A percentile compares a stretch with the other conserved stretches of the same genome.
phyloP scores from a whole-genome alignment of 1,139 yeast genomes.

The Yamadazyma trypodendri region DNA sequence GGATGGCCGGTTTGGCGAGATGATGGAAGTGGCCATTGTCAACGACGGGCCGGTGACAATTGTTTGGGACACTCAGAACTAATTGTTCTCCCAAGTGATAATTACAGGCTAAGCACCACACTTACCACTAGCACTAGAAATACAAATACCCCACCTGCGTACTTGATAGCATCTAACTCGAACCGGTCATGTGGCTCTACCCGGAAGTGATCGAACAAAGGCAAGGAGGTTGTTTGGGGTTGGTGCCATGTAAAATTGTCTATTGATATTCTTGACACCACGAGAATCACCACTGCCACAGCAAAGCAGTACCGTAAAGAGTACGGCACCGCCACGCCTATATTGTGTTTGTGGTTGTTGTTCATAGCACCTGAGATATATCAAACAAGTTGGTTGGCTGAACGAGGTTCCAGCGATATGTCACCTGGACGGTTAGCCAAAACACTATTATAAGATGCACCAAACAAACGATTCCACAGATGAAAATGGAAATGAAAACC shows the following conservation, averaged over 20 bases:
- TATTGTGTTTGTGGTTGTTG: neutral
- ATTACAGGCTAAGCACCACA: constrained; percentile 2
- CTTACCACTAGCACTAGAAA: constrained; percentile 2
- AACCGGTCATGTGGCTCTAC: constrained; percentile 26
- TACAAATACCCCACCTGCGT: constrained; percentile 18
- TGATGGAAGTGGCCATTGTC: constrained; percentile 88
- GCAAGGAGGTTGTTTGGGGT: constrained; percentile 1
- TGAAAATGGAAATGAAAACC: constrained; percentile 9
- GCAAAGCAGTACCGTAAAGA: constrained; percentile 4
- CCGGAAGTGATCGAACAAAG: constrained; percentile 17
- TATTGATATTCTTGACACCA: neutral
- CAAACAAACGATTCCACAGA: constrained; percentile 9
- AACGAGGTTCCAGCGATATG: constrained; percentile 14
- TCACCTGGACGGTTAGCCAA: constrained; percentile 6
- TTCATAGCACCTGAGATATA: constrained; percentile 7
- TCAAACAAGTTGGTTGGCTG: constrained; percentile 5
- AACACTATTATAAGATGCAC: constrained; percentile 9
- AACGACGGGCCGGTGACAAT: constrained; percentile 88
- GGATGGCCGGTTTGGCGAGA: constrained; percentile 92
- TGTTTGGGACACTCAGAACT: constrained; percentile 58
- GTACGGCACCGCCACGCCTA: neutral
- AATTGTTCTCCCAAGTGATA: too few relatives aligned
- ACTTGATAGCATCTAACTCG: constrained; percentile 20
- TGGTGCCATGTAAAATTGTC: neutral
- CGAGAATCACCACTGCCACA: constrained; percentile 1